phyloP scores from a whole-genome alignment of 2,329 filamentous ascomycete genomes.

The Macrophomina pseudophaseolina region DNA sequence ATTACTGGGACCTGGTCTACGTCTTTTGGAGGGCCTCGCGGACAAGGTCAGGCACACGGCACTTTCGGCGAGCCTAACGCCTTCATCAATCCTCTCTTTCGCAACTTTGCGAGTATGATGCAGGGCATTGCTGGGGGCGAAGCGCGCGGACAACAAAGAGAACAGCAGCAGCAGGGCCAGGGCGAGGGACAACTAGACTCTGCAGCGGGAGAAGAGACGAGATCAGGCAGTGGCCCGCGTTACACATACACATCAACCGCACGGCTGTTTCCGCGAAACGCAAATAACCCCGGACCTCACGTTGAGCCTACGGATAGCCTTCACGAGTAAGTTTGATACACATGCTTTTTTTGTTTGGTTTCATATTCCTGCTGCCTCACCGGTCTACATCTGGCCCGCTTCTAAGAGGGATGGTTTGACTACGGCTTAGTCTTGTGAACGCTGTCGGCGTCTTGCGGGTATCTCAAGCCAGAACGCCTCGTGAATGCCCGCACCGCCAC shows the following conservation, averaged over 20 bases:
- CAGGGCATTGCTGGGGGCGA: constrained; percentile 47
- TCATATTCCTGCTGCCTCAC: too few species aligned
- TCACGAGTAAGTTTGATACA: constrained; percentile 48
- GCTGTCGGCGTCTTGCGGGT: background rate
- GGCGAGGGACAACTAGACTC: constrained; percentile 30
- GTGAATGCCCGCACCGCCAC: background rate
- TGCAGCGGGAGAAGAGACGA: constrained; percentile 27
- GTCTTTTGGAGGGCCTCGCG: constrained; percentile 28
- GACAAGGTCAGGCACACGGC: constrained; percentile 34
- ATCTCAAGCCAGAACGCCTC: background rate
- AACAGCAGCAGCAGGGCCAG: constrained; percentile 30
- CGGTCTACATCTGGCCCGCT: too few species aligned
- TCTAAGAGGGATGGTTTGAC: background rate
- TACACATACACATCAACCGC: constrained; percentile 42
- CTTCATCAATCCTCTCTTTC: constrained; percentile 37
- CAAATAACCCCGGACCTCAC: constrained; percentile 55
- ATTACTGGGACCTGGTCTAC: constrained; percentile 39
- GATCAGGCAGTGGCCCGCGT: constrained; percentile 28
- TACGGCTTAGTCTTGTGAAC: background rate
- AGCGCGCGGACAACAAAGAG: constrained; percentile 4
- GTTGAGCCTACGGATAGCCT: constrained; percentile 55
- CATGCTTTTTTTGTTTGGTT: background rate
- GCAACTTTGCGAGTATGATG: constrained; percentile 54
- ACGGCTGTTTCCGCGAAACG: constrained; percentile 56
- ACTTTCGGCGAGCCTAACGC: constrained; percentile 31